These are phyloP conservation scores for Circinella umbellata DNA, from an alignment of 371 early-diverging fungal species.

Conservation along the genomic window DNA sequence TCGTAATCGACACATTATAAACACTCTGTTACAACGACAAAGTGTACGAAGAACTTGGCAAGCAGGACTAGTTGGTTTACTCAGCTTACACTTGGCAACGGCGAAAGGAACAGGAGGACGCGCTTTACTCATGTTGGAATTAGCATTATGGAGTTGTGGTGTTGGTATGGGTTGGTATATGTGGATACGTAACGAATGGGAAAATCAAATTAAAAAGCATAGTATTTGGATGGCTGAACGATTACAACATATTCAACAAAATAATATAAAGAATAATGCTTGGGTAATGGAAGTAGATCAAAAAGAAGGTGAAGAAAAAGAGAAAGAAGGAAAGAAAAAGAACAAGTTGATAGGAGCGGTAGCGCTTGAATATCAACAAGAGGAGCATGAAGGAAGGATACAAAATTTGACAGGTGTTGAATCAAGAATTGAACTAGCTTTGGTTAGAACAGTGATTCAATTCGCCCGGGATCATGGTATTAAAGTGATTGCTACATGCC, in stretches of 20 bases:
- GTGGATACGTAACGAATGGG: constrained; percentile 23
- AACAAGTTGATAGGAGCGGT: constrained; percentile 35
- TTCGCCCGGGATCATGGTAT: constrained; percentile 47
- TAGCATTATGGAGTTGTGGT: constrained; percentile 40
- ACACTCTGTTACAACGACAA: constrained; percentile 4
- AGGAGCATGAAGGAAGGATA: constrained; percentile 42
- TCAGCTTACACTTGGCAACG: constrained; percentile 24
- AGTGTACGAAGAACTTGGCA: constrained; percentile 37
- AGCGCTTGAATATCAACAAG: constrained; percentile 24
- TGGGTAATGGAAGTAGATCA: constrained; percentile 37
- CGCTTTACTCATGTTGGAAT: constrained; percentile 18
- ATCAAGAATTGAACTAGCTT: constrained; percentile 29
- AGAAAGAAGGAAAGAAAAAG: not conserved
- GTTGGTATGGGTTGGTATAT: constrained; percentile 37
- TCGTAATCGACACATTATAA: constrained; percentile 8
- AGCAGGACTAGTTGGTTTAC: constrained; percentile 39
- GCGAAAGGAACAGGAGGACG: not conserved
- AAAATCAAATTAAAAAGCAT: constrained; percentile 1
- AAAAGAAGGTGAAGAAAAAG: constrained; percentile 1
- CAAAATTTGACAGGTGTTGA: constrained; percentile 37
- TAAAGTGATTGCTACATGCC: constrained; percentile 43
- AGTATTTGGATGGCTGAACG: constrained; percentile 10
- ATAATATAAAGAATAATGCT: constrained; percentile 29
- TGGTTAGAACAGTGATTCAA: constrained; percentile 42
- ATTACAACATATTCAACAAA: not conserved